Evolutionary conservation across 2,329 filamentous ascomycete species (phyloP), one percentile per base, ranked within the genome.

Genomic region (Cladophialophora exuberans): DNA sequence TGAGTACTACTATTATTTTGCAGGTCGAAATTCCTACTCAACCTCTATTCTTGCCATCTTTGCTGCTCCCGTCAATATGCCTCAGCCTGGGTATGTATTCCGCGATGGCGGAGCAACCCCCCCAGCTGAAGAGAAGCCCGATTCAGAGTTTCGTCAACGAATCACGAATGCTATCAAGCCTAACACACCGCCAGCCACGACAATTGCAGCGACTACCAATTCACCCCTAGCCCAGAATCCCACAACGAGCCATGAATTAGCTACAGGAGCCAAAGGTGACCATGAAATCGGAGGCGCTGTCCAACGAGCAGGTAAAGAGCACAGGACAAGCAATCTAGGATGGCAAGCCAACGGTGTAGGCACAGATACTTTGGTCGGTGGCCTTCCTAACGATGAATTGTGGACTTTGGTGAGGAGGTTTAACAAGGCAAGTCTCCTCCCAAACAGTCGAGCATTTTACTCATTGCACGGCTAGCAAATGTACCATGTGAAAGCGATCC

Each of bases 401-500:
- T 91, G 87, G 85, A 74, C 88, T 44, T 73, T 91, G 15, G 74
- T 89, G 25, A 77, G 88, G 20, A 79, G 88, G 1, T 91, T 92
- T 69, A 85, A 92, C 68, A 90, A 90, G 76, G 83, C 83, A 65
- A 17, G 61, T 38, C 15, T 41, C 15, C 18, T 22, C 13, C 17
- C n/a, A 52, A 10, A 13, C 4, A 11, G 4, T 31, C 10, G 11
- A 22, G 9, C 28, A 26, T 46, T 7, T 23, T 23, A 22, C 67
- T 75, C 17, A 59, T 72, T 47, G 3, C 31, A 38, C n/a, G 30
- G 33, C 22, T 46, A 80, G 82, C 82, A 85, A 82, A 81, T 85
- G 69, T 85, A 84, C 67, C 80, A 84, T 72, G 87, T 94, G 63
- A 90, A 88, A 68, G 83, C 87, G 23, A 82, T 86, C 6, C 73